Base-by-base conservation (phyloP, 768 basidiomycete genomes). In the Lentinula edodes region DNA sequence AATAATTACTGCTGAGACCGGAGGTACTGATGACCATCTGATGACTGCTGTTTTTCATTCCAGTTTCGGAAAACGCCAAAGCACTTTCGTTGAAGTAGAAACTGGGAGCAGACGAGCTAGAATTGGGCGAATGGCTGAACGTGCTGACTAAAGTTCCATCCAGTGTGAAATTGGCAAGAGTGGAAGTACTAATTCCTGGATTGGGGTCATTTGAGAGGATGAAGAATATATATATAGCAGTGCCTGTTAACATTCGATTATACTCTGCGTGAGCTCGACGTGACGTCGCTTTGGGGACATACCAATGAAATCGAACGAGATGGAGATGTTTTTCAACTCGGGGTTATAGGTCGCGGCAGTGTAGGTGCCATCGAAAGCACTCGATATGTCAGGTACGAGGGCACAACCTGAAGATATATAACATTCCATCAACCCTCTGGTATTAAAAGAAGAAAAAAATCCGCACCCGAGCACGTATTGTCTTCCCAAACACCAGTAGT, bases 191-290 rank as follows among this genome's bases (percentile, higher is more conserved):
- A 16, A 63, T 60, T 2, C 67, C 70, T 56, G 64, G 58, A 28
- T 69, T 70, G n/a, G 61, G 62, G 51, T 67, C 63, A 60, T 77
- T 75, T 18, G 73, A 45, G 72, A 72, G 50, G 80, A 83, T 58
- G 72, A 79, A 70, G 77, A 77, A 53, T 72, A 76, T 36, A 73
- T 70, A n/a, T 52, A 54, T 32, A 62, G 58, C 43, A 55, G 65
- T 43, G 57, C 67, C 38, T 78, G 28, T 2, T 28, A 46, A 13
- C 9, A 18, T 7, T 36, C 12, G 6, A 41, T 36, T 5, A 38
- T 13, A 13, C n/a, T 13, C 28, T 9, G 16, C 6, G 10, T 35
- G 16, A 34, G 51, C 7, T 46, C 10, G 2, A 28, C 38, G 6
- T n/a, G 18, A 28, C 3, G 38, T 13, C 3, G 9, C 28, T 28